Percentiles rank a stretch among this genome's conserved stretches.
Evolutionary conservation across 1,284 basidiomycete genomes (phyloP).

Genomic region (Apiotrichum laibachii): DNA sequence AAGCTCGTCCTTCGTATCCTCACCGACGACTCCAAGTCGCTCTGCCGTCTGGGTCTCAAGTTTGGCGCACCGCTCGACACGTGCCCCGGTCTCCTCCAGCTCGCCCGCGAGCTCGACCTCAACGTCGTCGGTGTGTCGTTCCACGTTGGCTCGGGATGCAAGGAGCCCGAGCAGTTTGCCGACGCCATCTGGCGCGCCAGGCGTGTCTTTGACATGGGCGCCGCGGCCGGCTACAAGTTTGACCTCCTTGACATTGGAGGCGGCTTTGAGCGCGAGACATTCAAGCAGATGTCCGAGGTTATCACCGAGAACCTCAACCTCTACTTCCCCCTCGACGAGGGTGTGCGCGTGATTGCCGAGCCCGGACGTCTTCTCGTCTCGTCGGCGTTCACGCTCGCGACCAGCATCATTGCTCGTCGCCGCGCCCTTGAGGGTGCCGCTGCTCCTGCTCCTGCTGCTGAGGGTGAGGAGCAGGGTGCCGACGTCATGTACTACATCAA

Average conservation of each 20-base stretch:
- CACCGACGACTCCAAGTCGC: slow-evolving; percentile 91
- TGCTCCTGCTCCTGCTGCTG: slow-evolving; percentile 12
- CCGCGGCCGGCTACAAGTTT: slow-evolving; percentile 76
- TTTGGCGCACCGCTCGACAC: slow-evolving; percentile 88
- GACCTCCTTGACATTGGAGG: slow-evolving; percentile 88
- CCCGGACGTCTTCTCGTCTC: slow-evolving; percentile 94
- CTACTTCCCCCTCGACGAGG: slow-evolving; percentile 74
- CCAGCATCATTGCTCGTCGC: slow-evolving; percentile 89
- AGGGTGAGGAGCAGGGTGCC: slow-evolving; percentile 44
- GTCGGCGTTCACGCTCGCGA: slow-evolving; percentile 86
- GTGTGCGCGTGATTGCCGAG: slow-evolving; percentile 89
- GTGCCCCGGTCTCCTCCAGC: slow-evolving; percentile 74
- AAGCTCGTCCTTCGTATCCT: slow-evolving; percentile 91
- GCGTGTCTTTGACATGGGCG: slow-evolving; percentile 82
- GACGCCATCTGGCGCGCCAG: slow-evolving; percentile 85
- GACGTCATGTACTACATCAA: slow-evolving; percentile 80
- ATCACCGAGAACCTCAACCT: slow-evolving; percentile 69
- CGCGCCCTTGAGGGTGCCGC: slow-evolving; percentile 46
- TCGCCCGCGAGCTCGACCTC: slow-evolving; percentile 75
- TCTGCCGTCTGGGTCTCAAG: slow-evolving; percentile 92
- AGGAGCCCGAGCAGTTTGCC: slow-evolving; percentile 82
- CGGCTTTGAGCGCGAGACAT: slow-evolving; percentile 88
- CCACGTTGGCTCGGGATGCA: slow-evolving; percentile 97
- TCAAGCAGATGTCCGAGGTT: slow-evolving; percentile 75
- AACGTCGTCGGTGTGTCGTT: slow-evolving; percentile 94